A percentile compares a stretch with the other conserved stretches of the same genome.
Conservation (phyloP, 345 rosid species). For the Acer negundo region DNA sequence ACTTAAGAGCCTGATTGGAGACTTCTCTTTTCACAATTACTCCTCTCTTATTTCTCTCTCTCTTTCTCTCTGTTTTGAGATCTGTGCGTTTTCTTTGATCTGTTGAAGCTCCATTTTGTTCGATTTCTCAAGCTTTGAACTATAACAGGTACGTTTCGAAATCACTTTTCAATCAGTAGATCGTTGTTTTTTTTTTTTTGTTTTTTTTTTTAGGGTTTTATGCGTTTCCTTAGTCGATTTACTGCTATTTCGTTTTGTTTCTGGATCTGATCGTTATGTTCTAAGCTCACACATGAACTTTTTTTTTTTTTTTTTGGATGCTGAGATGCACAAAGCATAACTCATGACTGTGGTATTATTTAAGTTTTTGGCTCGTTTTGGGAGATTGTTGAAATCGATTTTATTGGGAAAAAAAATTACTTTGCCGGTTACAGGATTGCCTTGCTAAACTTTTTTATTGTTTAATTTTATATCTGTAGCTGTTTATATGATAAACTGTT, state of each 20-base stretch:
- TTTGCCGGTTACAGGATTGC: background rate
- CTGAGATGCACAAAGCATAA: background rate
- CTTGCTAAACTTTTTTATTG: background rate
- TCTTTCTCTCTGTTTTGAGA: constrained; percentile 31
- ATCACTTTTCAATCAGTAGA: constrained; percentile 13
- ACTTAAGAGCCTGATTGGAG: constrained; percentile 16
- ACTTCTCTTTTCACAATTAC: constrained; percentile 8
- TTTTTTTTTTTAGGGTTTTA: constrained; percentile 14
- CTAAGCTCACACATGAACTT: background rate
- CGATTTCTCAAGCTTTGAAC: constrained; percentile 19
- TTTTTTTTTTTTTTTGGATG: background rate
- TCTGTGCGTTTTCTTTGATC: constrained; percentile 29
- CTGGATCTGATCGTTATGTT: constrained; percentile 24
- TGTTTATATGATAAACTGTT: background rate
- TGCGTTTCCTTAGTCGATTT: constrained; percentile 10
- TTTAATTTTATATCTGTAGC: background rate
- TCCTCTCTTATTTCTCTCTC: background rate
- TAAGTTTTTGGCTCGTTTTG: background rate
- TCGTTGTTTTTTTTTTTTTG: background rate
- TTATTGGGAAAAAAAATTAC: background rate
- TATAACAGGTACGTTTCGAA: constrained; percentile 42
- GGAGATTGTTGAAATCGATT: background rate
- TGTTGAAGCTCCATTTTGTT: constrained; percentile 12
- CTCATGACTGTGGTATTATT: background rate
- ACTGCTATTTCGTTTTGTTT: background rate